phyloP scores from a whole-genome alignment of 345 rosid species.

The Clarkia xantiana region DNA sequence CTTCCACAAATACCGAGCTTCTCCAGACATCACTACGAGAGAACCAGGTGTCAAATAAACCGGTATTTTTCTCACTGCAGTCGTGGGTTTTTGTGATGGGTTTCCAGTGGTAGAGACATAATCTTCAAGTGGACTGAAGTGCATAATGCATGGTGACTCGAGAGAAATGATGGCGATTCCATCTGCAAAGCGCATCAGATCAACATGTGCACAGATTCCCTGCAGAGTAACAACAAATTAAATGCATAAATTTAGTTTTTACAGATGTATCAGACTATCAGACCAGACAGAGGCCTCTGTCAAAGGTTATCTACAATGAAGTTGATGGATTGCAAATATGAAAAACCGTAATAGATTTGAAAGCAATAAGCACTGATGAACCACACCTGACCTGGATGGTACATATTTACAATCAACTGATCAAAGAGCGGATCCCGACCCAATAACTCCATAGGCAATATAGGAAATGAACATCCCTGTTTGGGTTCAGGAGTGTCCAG shows the following conservation, averaged over 20 bases:
- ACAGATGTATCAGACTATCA: neutral
- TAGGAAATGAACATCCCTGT: constrained; percentile 7
- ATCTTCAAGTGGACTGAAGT: constrained; percentile 32
- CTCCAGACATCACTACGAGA: constrained; percentile 64
- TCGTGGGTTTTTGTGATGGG: neutral
- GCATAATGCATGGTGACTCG: constrained; percentile 80
- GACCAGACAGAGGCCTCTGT: too few species aligned
- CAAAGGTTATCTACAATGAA: too few species aligned
- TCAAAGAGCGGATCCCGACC: too few species aligned
- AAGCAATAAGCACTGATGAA: too few species aligned
- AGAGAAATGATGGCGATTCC: constrained; percentile 78
- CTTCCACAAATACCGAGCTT: constrained; percentile 79
- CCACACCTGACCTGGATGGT: constrained; percentile 77
- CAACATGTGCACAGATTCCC: constrained; percentile 95
- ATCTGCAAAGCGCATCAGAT: constrained; percentile 77
- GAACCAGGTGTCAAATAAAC: constrained; percentile 66
- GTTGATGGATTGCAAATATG: too few species aligned
- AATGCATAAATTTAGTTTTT: too few species aligned
- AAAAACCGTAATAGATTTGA: too few species aligned
- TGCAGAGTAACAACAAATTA: constrained; percentile 9
- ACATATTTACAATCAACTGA: constrained; percentile 61
- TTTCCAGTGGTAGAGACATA: constrained; percentile 1
- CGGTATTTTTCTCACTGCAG: constrained; percentile 16
- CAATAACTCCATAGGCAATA: constrained; percentile 42
- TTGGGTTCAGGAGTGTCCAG: constrained; percentile 7